Evolutionary conservation across 202 grass and related monocot species (phyloP).

Genomic region (Digitaria exilis): DNA sequence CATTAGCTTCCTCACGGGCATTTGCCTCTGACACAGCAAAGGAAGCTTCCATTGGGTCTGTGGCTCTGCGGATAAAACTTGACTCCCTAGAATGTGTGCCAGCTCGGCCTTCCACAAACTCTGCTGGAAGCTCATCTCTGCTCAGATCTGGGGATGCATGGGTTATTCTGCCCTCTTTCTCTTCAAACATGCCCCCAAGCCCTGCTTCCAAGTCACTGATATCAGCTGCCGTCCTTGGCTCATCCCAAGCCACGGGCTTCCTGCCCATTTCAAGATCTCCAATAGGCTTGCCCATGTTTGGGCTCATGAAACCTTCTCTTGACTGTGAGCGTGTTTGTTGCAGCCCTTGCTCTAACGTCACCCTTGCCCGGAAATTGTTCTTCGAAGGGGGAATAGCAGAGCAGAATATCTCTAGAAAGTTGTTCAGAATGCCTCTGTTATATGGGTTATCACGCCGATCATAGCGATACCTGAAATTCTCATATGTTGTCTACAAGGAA

Average conservation of each 20-base stretch:
- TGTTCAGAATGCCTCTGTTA: constrained; percentile 69
- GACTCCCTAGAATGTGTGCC: constrained; percentile 54
- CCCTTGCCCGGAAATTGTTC: constrained; percentile 83
- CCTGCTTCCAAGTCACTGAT: constrained; percentile 65
- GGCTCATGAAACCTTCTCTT: constrained; percentile 78
- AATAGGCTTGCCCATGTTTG: constrained; percentile 71
- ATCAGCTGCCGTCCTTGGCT: constrained; percentile 63
- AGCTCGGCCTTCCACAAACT: constrained; percentile 41
- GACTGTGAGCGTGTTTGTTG: constrained; percentile 40
- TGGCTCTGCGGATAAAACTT: constrained; percentile 46
- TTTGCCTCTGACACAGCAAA: background rate
- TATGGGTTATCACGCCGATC: constrained; percentile 82
- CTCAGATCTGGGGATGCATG: constrained; percentile 68
- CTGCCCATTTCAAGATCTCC: constrained; percentile 81
- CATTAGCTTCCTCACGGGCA: background rate
- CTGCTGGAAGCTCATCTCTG: constrained; percentile 50
- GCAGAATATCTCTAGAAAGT: constrained; percentile 87
- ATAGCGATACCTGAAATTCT: constrained; percentile 95
- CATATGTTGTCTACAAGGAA: constrained; percentile 83
- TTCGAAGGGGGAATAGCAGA: constrained; percentile 71
- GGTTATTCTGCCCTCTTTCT: constrained; percentile 64
- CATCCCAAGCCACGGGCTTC: constrained; percentile 82
- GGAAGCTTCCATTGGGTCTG: background rate
- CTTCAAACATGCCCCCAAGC: constrained; percentile 56
- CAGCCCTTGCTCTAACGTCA: constrained; percentile 52